A percentile compares a stretch with the other conserved stretches of the same genome.
Conservation (phyloP, 768 basidiomycete species). For the Serendipita vermifera region DNA sequence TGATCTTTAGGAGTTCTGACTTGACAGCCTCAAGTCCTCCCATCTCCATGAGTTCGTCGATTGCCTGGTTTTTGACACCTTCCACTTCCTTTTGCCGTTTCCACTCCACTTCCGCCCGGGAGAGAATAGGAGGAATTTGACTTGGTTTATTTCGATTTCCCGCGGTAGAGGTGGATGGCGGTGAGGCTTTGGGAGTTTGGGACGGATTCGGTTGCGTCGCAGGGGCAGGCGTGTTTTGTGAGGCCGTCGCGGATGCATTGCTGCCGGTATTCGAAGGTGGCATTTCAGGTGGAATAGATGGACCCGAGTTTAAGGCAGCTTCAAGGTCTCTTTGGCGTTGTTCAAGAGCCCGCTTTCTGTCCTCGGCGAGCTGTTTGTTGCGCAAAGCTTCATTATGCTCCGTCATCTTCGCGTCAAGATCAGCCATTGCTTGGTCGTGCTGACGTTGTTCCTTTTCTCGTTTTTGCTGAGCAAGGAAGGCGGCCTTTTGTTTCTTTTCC, state of each 20-base stretch:
- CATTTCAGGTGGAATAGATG: background rate
- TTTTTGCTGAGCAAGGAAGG: slow-evolving; percentile 31
- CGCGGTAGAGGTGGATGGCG: background rate
- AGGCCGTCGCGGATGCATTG: background rate
- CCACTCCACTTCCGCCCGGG: slow-evolving; percentile 33
- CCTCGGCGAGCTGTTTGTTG: slow-evolving; percentile 28
- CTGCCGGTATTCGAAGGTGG: background rate
- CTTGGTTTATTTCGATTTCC: slow-evolving; percentile 20
- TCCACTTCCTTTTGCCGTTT: slow-evolving; percentile 41
- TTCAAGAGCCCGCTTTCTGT: slow-evolving; percentile 26
- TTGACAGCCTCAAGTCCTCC: slow-evolving; percentile 59
- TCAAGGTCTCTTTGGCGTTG: slow-evolving; percentile 39
- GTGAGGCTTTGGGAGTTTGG: slow-evolving; percentile 3
- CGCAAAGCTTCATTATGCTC: slow-evolving; percentile 23
- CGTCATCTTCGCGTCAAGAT: slow-evolving; percentile 32
- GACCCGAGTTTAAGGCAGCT: slow-evolving; percentile 11
- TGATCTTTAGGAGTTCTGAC: slow-evolving; percentile 41
- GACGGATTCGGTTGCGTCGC: slow-evolving; percentile 1
- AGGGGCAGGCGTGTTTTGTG: slow-evolving; percentile 8
- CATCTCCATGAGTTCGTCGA: slow-evolving; percentile 58
- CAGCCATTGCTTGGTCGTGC: slow-evolving; percentile 32
- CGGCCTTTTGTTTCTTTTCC: slow-evolving; percentile 30
- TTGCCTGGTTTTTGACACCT: slow-evolving; percentile 37
- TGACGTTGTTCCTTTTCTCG: slow-evolving; percentile 34
- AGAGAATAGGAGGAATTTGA: background rate